phyloP scores from a whole-genome alignment of 306 rosid genomes.

The Castanea sativa region DNA sequence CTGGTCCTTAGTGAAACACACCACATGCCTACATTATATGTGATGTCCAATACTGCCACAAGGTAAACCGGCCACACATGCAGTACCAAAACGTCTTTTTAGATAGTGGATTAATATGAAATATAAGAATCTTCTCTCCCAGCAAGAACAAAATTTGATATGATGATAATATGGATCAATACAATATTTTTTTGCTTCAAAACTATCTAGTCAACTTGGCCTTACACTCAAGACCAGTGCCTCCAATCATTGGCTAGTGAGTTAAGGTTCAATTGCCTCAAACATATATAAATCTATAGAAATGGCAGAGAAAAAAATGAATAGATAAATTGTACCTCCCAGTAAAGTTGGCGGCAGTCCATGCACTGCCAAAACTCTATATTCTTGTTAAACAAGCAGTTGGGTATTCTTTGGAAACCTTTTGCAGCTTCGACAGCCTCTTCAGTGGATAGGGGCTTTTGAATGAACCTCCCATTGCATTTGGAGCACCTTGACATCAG shows the following conservation, averaged over 20 bases:
- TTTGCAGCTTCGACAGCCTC: slow-evolving; percentile 89
- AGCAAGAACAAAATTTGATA: too few species aligned
- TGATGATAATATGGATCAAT: neutral
- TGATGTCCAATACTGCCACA: too few species aligned
- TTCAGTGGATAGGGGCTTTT: slow-evolving; percentile 75
- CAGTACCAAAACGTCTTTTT: neutral
- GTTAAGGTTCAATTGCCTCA: too few species aligned
- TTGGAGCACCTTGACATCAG: slow-evolving; percentile 92
- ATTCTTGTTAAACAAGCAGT: slow-evolving; percentile 81
- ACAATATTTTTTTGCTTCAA: neutral
- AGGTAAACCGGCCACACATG: too few species aligned
- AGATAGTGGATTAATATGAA: too few species aligned
- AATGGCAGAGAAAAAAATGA: neutral
- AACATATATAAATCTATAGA: neutral
- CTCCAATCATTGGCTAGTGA: too few species aligned
- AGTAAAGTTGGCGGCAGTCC: slow-evolving; percentile 90
- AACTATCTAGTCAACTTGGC: slow-evolving; percentile 4
- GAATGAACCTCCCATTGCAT: slow-evolving; percentile 92
- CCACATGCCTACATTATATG: too few species aligned
- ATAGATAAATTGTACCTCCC: slow-evolving; percentile 65
- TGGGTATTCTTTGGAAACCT: slow-evolving; percentile 84
- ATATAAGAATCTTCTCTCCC: too few species aligned
- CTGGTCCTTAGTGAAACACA: too few species aligned
- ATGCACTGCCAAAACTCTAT: slow-evolving; percentile 91
- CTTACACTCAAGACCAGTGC: neutral